A percentile compares a stretch with the other conserved stretches of the same genome.
phyloP scores from a whole-genome alignment of 148 eudicot genomes.

The Rhododendron ovatum region DNA sequence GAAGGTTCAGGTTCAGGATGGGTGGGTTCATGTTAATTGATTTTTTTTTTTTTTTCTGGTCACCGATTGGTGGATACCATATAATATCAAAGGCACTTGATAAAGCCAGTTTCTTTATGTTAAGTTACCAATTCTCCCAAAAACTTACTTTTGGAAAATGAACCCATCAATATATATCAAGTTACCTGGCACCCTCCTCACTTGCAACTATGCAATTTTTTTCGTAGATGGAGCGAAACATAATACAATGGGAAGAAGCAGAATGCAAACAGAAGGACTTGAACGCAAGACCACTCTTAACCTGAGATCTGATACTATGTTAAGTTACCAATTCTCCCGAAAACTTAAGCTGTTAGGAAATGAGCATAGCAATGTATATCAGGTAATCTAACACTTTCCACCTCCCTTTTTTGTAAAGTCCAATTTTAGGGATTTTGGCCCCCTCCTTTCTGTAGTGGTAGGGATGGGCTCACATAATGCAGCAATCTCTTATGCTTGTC shows the following conservation, averaged over 20 bases:
- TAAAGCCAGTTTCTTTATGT: not conserved
- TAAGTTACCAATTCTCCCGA: too few species aligned
- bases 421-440: not conserved
- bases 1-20: conserved; percentile 2
- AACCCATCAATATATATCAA: not conserved
- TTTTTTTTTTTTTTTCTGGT: not conserved
- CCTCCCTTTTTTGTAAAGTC: not conserved
- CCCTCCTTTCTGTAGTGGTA: not conserved
- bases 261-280: not conserved
- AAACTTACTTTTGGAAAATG: not conserved
- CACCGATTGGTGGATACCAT: not conserved
- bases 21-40: not conserved
- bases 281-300: not conserved
- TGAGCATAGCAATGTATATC: too few species aligned
- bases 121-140: not conserved
- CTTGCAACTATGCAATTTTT: not conserved
- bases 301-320: not conserved
- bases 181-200: not conserved
- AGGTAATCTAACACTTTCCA: not conserved
- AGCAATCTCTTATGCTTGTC: not conserved
- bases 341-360: too few species aligned
- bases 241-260: not conserved
- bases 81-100: not conserved
- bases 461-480: not conserved
- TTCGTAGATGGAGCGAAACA: not conserved